Evolutionary conservation across 2,329 filamentous ascomycete genomes (phyloP).

Genomic region (Claviceps pusilla): DNA sequence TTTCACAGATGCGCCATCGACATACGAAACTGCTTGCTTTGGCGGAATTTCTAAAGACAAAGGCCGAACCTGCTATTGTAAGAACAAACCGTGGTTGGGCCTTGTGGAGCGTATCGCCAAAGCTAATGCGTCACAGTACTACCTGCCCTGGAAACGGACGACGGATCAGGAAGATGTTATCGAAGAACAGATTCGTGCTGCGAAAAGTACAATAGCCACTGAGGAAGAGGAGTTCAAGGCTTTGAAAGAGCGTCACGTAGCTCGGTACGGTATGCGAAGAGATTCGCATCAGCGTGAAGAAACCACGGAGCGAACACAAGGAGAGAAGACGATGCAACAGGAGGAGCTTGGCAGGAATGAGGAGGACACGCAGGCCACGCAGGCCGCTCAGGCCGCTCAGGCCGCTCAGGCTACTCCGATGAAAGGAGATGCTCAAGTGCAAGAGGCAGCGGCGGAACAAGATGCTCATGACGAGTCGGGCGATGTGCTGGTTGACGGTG

Average conservation of each 20-base stretch:
- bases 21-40: constrained; percentile 57
- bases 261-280: constrained; percentile 12
- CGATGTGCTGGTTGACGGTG: constrained; percentile 67
- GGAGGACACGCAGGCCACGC: neutral
- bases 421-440: neutral
- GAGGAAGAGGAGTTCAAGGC: constrained; percentile 50
- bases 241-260: constrained; percentile 25
- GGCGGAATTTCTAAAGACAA: constrained; percentile 62
- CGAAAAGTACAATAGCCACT: constrained; percentile 44
- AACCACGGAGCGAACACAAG: constrained; percentile 20
- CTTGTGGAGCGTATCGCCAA: neutral
- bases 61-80: constrained; percentile 58
- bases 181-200: constrained; percentile 52
- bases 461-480: constrained; percentile 53
- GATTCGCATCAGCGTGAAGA: constrained; percentile 3
- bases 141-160: constrained; percentile 67
- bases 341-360: neutral
- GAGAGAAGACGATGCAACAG: neutral
- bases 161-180: constrained; percentile 55
- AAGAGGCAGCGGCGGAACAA: constrained; percentile 14
- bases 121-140: constrained; percentile 43
- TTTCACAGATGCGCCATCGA: constrained; percentile 56
- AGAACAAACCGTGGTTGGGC: constrained; percentile 14
- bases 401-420: neutral
- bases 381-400: neutral